Conservation (phyloP, 2,329 filamentous ascomycete species). For the Capronia epimyces region DNA sequence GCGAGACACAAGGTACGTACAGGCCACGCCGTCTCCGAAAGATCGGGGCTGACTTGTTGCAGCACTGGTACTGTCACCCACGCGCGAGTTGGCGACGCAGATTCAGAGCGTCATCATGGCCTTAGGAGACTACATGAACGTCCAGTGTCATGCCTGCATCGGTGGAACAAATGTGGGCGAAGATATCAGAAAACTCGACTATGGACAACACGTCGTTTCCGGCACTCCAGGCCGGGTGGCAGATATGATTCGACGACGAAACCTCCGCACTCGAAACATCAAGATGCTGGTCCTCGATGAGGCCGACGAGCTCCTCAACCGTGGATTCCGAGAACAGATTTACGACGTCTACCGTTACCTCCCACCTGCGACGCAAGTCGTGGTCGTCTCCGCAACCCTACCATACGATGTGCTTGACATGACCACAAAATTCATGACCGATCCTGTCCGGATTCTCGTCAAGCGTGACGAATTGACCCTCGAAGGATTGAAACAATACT, state of each 20-base stretch:
- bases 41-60: constrained; percentile 5
- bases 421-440: constrained; percentile 99
- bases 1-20: constrained; percentile 69
- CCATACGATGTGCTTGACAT: constrained; percentile 98
- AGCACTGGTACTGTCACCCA: constrained; percentile 91
- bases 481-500: constrained; percentile 97
- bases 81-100: constrained; percentile 92
- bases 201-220: constrained; percentile 95
- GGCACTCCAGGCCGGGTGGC: constrained; percentile 93
- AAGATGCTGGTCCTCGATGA: constrained; percentile 75
- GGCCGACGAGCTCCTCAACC: constrained; percentile 76
- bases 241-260: constrained; percentile 73
- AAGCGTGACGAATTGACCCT: constrained; percentile 98
- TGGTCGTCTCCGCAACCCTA: constrained; percentile 91
- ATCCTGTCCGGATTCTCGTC: constrained; percentile 90
- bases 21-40: background rate
- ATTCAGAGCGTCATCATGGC: constrained; percentile 99
- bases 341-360: constrained; percentile 98
- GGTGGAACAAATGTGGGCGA: constrained; percentile 97
- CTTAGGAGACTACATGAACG: constrained; percentile 99
- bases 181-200: constrained; percentile 94
- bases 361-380: constrained; percentile 94
- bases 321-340: constrained; percentile 96
- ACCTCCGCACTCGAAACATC: constrained; percentile 67
- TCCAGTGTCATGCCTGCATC: constrained; percentile 97